A percentile compares a stretch with the other conserved stretches of the same genome.
These are phyloP conservation scores for Beta lomatogona DNA, from an alignment of 179 eudicot species.

Conservation along the genomic window DNA sequence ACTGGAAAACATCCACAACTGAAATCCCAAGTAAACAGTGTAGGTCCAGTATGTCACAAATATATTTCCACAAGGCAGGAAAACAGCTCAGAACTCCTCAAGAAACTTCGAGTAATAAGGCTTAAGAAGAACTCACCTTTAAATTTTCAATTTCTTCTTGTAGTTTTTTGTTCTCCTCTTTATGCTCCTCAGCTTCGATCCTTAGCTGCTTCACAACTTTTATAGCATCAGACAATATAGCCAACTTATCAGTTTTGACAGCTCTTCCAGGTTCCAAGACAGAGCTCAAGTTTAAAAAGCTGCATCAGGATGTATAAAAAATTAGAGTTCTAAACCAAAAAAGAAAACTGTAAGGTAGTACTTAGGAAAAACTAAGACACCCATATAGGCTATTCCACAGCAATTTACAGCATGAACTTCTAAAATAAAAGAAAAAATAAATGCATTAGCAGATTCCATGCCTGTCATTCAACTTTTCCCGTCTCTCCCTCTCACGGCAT, in stretches of 20 bases:
- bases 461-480: conserved; percentile 90
- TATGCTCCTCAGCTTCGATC: conserved; percentile 56
- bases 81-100: background rate
- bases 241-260: conserved; percentile 76
- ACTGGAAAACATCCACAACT: background rate
- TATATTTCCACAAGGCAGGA: background rate
- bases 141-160: conserved; percentile 73
- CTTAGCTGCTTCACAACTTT: conserved; percentile 63
- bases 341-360: too few relatives aligned
- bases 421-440: background rate
- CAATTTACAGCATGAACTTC: background rate
- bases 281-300: conserved; percentile 72
- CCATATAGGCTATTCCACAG: background rate
- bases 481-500: conserved; percentile 80
- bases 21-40: background rate
- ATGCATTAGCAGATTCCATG: conserved; percentile 24
- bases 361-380: too few relatives aligned
- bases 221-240: conserved; percentile 74
- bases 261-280: conserved; percentile 76
- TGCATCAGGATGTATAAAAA: conserved; percentile 33
- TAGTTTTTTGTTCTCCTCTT: conserved; percentile 64
- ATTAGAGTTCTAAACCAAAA: background rate
- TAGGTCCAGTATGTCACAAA: background rate
- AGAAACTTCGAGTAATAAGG: background rate
- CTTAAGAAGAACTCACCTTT: conserved; percentile 54